A percentile compares a stretch with the other conserved stretches of the same genome.
Evolutionary conservation across 2,329 filamentous ascomycete species (phyloP).

Genomic region (Calonectria leucothoes): DNA sequence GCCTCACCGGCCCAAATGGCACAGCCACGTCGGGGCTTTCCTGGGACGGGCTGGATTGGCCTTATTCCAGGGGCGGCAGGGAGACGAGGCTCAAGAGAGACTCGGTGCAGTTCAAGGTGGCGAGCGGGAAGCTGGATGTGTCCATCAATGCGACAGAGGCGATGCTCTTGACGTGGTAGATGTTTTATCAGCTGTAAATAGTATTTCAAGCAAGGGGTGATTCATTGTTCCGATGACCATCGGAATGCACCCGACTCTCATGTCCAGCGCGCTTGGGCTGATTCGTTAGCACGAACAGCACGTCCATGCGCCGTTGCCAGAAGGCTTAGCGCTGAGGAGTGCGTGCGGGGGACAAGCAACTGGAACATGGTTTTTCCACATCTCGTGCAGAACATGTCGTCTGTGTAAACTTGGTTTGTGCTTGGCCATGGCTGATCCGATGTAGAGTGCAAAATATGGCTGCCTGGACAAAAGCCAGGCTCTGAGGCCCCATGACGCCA

Average conservation of each 20-base stretch:
- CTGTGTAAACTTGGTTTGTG: neutral
- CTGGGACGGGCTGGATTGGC: neutral
- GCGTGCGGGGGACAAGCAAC: neutral
- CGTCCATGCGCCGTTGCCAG: neutral
- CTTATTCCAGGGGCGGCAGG: neutral
- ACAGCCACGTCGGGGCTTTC: neutral
- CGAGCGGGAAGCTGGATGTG: neutral
- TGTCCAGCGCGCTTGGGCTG: neutral
- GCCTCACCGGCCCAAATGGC: neutral
- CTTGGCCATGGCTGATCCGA: neutral
- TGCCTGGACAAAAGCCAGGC: neutral
- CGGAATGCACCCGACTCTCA: neutral
- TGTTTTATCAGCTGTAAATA: neutral
- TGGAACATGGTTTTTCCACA: neutral
- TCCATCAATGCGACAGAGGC: neutral
- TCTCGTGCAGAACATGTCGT: neutral
- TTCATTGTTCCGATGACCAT: too few relatives aligned
- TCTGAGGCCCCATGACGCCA: neutral
- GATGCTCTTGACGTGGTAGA: neutral
- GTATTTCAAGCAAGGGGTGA: too few relatives aligned
- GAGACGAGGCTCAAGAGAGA: neutral
- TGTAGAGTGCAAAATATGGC: neutral
- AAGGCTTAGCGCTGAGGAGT: neutral
- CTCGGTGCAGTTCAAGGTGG: neutral
- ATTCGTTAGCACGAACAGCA: neutral